Evolutionary conservation across 495 filamentous ascomycete species (phyloP).

Genomic region (Pseudotulostoma volvatum): DNA sequence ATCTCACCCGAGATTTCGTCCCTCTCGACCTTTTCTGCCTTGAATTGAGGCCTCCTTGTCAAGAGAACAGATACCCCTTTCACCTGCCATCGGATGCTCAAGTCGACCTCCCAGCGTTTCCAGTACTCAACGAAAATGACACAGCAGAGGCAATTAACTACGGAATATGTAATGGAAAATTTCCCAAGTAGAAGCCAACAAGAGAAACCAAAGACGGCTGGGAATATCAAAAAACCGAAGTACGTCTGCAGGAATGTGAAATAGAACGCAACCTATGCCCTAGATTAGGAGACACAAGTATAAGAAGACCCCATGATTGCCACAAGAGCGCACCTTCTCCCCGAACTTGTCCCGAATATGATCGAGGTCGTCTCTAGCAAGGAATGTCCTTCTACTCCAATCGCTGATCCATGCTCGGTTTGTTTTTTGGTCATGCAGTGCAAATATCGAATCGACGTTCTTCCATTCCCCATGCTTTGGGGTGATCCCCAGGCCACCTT

Average conservation of each 20-base stretch:
- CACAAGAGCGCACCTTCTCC: slow-evolving; percentile 44
- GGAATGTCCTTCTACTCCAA: slow-evolving; percentile 68
- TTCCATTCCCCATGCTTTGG: slow-evolving; percentile 73
- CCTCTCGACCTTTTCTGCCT: slow-evolving; percentile 52
- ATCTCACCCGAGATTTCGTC: slow-evolving; percentile 80
- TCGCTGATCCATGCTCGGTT: slow-evolving; percentile 83
- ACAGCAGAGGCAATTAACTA: slow-evolving; percentile 73
- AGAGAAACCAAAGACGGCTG: slow-evolving; percentile 65
- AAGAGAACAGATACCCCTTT: slow-evolving; percentile 74
- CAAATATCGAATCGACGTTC: slow-evolving; percentile 68
- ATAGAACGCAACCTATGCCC: slow-evolving; percentile 63
- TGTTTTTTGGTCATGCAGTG: slow-evolving; percentile 73
- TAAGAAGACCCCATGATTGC: not conserved
- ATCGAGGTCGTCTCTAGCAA: slow-evolving; percentile 61
- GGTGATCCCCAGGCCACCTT: slow-evolving; percentile 83
- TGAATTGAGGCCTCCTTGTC: slow-evolving; percentile 57
- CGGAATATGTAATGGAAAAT: slow-evolving; percentile 69
- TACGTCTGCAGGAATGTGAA: slow-evolving; percentile 93
- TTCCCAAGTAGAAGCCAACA: slow-evolving; percentile 71
- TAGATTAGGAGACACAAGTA: not conserved
- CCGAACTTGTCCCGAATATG: slow-evolving; percentile 80
- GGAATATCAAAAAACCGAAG: slow-evolving; percentile 70
- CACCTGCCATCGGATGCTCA: slow-evolving; percentile 85
- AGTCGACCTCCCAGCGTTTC: slow-evolving; percentile 85
- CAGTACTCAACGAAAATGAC: slow-evolving; percentile 90